Evolutionary conservation across 2,329 filamentous ascomycete species (phyloP), one percentile per base, ranked within the genome.

Genomic region (Pseudohalonectria lignicola): DNA sequence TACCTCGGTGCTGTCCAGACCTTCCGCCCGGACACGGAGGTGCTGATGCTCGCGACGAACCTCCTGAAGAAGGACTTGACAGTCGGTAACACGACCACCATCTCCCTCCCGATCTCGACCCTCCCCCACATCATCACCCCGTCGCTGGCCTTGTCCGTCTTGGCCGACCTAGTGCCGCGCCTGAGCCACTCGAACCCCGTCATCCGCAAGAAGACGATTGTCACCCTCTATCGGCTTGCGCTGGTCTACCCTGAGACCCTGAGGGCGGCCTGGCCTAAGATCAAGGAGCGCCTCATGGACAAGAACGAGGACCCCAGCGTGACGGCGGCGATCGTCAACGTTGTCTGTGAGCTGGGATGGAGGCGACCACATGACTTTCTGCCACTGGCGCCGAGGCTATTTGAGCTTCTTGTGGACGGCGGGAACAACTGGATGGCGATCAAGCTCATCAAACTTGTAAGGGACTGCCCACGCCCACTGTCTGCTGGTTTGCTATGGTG

Each of bases 341-440:
- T 98, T 9, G 79, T 98, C 5, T 96, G 92, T 59, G 92, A 98
- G 60, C 66, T 98, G 29, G 90, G 90, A 5, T 95, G 90, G 86
- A 76, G 92, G 49, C 74, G 92, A 48, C 92, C 92, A 4, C 82
- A 90, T 48, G 92, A 98, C 59, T 96, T 96, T 50, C 67, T 98
- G 21, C 86, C 92, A 12, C 68, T 98, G 21, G 92, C 92, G 1
- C 92, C 92, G 8, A 74, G 92, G 41, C 62, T 98, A 19, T 98
- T 96, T 51, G 88, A 95, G 54, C 70, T 98, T 15, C 66, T 98
- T 19, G 88, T 95, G 11, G 83, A 93, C 43, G 82, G 87, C 40
- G 83, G 83, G 28, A 96, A 98, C 60, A 98, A 98, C 60, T 98
- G 92, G 92, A 96, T 98, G 90, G 88, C 88, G 42, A 98, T 98